Base-by-base conservation (phyloP, 257 asterid genomes). In the Primulina huaijiensis region DNA sequence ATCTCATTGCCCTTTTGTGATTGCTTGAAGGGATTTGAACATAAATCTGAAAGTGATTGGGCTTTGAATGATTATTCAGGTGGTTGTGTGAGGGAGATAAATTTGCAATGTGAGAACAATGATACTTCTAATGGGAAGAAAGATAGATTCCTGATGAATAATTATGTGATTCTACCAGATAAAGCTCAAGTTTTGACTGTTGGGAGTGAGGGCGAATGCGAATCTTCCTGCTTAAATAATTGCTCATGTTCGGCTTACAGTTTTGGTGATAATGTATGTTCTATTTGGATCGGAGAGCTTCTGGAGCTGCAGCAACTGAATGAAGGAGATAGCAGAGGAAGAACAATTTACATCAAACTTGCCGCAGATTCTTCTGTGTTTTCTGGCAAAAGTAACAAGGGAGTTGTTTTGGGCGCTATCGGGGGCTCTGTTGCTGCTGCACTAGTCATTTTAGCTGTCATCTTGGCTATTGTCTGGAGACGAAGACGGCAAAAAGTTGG, bases 221-320 rank as follows among this genome's bases (percentile, higher is more conserved):
- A 85, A 67, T 66, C 79, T 4, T 53, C 63, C 43, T 85, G 88
- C 75, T 71, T 75, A 71, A 72, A 23, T 17, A 77, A 73, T 60
- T 85, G 90, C 69, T 75, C 85, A 74, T 85, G 88, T 69, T 64
- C 76, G 5, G 86, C 82, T 57, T 83, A 85, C 76, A 73, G 76
- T 4, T 85, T 64, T 65, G 71, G 77, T 40, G 78, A 34, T 21
- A 65, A 17, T 19, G 74, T 30, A 0, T 85, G 90, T 63, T 77
- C 61, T 0, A 9, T 77, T 59, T 85, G 86, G 86, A 59, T 64
- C 5, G 83, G 78, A 20, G 86, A 71, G 5, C 61, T 85, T 7
- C 43, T 83, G 67, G 75, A 79, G 69, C 64, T 83, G 34, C 83
- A 72, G 29, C 77, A 79, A 74, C 77, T 78, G 40, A 23, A 27